Evolutionary conservation across 1,284 basidiomycete species (phyloP).

Genomic region (Rhodofomes roseus): DNA sequence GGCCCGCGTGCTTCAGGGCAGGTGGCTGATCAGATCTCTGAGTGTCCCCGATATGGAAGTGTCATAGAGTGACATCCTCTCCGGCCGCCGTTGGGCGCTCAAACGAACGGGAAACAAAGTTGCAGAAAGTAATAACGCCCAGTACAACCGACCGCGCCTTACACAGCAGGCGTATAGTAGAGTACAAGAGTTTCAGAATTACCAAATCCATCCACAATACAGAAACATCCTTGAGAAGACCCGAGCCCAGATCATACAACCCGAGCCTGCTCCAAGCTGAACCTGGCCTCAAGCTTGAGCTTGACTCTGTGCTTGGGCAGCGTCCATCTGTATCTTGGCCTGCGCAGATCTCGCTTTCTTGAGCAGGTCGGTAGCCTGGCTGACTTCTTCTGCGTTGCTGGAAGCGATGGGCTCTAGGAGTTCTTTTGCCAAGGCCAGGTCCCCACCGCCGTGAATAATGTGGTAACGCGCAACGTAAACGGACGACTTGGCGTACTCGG

Average conservation of each 20-base stretch:
- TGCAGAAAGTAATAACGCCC: too few species aligned
- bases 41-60: too few species aligned
- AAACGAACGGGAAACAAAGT: too few species aligned
- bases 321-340: conserved; percentile 10
- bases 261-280: background rate
- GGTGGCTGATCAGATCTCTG: conserved; percentile 13
- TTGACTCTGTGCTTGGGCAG: conserved; percentile 1
- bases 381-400: conserved; percentile 76
- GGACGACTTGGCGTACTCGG: conserved; percentile 77
- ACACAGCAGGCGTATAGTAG: background rate
- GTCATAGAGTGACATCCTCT: too few species aligned
- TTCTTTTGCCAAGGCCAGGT: conserved; percentile 57
- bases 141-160: too few species aligned
- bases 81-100: background rate
- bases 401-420: conserved; percentile 70
- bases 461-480: conserved; percentile 80
- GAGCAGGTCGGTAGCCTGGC: conserved; percentile 57
- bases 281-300: too few species aligned
- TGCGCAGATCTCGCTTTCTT: conserved; percentile 45
- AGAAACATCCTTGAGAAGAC: background rate
- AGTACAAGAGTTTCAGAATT: background rate
- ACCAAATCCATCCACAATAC: background rate
- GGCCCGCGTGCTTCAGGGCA: conserved; percentile 33
- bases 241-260: background rate
- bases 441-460: conserved; percentile 54